Percentiles rank a stretch among this genome's conserved stretches.
Conservation (phyloP, 768 basidiomycete genomes). For the Pisolithus tinctorius region DNA sequence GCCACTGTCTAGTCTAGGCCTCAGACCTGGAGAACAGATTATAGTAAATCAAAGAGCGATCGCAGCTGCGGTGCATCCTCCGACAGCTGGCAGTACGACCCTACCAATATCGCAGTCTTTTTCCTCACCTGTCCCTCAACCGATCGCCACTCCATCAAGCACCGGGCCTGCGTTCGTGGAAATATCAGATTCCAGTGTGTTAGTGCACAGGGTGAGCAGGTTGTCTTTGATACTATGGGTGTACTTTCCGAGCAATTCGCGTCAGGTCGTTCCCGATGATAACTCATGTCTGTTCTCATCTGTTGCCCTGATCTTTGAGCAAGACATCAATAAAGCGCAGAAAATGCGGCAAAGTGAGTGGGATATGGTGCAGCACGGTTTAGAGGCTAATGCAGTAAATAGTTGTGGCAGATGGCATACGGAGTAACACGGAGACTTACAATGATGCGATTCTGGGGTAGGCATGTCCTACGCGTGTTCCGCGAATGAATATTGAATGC, state of each 20-base stretch:
- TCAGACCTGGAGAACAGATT: conserved; percentile 78
- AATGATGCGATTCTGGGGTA: conserved; percentile 86
- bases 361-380: neutral
- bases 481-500: neutral
- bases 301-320: conserved; percentile 78
- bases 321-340: conserved; percentile 64
- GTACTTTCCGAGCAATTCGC: conserved; percentile 2
- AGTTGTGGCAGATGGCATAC: conserved; percentile 86
- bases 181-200: conserved; percentile 49
- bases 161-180: conserved; percentile 52
- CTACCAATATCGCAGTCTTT: conserved; percentile 9
- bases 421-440: conserved; percentile 62
- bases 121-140: conserved; percentile 10
- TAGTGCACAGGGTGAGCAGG: conserved; percentile 60
- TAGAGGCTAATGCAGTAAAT: conserved; percentile 4
- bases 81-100: conserved; percentile 3
- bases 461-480: neutral
- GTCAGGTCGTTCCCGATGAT: conserved; percentile 88
- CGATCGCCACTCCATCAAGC: conserved; percentile 12
- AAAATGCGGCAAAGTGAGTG: conserved; percentile 66
- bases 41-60: conserved; percentile 53
- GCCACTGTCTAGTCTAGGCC: conserved; percentile 68
- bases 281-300: conserved; percentile 94
- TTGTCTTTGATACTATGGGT: neutral
- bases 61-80: conserved; percentile 8